Conservation (phyloP, 2,329 filamentous ascomycete species). For the Penicillium sp. region DNA sequence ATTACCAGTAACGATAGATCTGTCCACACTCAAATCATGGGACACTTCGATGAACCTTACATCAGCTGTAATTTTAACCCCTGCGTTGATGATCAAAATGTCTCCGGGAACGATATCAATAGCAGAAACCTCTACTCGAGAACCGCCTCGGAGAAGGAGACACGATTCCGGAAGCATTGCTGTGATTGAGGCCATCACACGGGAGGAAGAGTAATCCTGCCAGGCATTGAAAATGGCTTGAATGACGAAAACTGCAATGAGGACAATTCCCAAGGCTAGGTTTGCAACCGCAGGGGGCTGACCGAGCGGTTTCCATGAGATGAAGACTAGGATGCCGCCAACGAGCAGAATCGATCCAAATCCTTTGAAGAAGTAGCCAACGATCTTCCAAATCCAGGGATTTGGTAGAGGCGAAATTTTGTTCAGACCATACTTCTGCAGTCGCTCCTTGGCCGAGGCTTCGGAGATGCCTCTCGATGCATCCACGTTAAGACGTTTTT, state of each 20-base stretch:
- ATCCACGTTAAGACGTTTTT: slow-evolving; percentile 59
- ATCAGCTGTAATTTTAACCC: slow-evolving; percentile 59
- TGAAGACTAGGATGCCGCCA: slow-evolving; percentile 69
- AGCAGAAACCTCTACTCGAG: slow-evolving; percentile 4
- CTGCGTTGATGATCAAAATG: slow-evolving; percentile 50
- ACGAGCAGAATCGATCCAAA: slow-evolving; percentile 71
- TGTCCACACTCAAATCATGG: too few species aligned
- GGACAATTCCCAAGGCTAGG: slow-evolving; percentile 69
- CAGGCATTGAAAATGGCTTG: slow-evolving; percentile 69
- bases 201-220: slow-evolving; percentile 73
- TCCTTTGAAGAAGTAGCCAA: slow-evolving; percentile 74
- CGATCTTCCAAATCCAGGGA: slow-evolving; percentile 56
- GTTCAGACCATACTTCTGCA: slow-evolving; percentile 65
- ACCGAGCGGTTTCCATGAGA: slow-evolving; percentile 74
- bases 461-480: slow-evolving; percentile 58
- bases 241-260: slow-evolving; percentile 67
- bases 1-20: slow-evolving; percentile 33
- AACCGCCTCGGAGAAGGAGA: slow-evolving; percentile 62
- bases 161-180: slow-evolving; percentile 75
- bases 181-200: slow-evolving; percentile 77
- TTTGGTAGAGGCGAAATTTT: slow-evolving; percentile 65
- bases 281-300: slow-evolving; percentile 71
- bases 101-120: slow-evolving; percentile 60
- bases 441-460: slow-evolving; percentile 56
- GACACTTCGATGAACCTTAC: slow-evolving; percentile 35